phyloP scores from a whole-genome alignment of 176 grass and related monocot genomes.

The Lolium multiflorum region DNA sequence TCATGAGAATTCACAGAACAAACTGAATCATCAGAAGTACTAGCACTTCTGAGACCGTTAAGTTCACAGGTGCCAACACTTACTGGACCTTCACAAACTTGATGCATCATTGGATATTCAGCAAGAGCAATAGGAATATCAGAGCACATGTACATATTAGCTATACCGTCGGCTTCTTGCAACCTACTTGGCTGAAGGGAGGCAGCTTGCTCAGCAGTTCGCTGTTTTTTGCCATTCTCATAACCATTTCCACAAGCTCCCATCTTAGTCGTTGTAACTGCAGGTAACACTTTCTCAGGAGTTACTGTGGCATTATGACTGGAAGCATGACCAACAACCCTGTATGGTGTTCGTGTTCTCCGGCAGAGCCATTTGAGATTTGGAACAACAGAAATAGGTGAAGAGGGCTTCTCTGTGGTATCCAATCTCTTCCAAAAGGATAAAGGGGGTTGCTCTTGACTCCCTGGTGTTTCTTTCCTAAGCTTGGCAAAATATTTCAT shows the following conservation, averaged over 20 bases:
- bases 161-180: constrained; percentile 29
- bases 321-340: constrained; percentile 59
- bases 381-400: constrained; percentile 56
- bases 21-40: constrained; percentile 29
- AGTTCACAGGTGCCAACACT: constrained; percentile 37
- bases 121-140: constrained; percentile 57
- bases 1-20: constrained; percentile 48
- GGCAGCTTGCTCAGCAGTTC: constrained; percentile 16
- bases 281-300: constrained; percentile 41
- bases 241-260: constrained; percentile 42
- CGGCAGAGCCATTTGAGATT: constrained; percentile 86
- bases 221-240: constrained; percentile 17
- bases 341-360: constrained; percentile 81
- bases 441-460: constrained; percentile 68
- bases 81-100: constrained; percentile 47
- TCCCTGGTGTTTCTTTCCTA: constrained; percentile 74
- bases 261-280: constrained; percentile 38
- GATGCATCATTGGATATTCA: constrained; percentile 72
- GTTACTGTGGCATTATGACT: constrained; percentile 38
- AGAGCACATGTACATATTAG: constrained; percentile 7
- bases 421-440: constrained; percentile 52
- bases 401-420: constrained; percentile 41
- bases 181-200: constrained; percentile 25
- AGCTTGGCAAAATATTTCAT: constrained; percentile 88
- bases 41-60: constrained; percentile 46